Base-by-base conservation (phyloP, 2,329 filamentous ascomycete genomes). In the Monosporascus ibericus region DNA sequence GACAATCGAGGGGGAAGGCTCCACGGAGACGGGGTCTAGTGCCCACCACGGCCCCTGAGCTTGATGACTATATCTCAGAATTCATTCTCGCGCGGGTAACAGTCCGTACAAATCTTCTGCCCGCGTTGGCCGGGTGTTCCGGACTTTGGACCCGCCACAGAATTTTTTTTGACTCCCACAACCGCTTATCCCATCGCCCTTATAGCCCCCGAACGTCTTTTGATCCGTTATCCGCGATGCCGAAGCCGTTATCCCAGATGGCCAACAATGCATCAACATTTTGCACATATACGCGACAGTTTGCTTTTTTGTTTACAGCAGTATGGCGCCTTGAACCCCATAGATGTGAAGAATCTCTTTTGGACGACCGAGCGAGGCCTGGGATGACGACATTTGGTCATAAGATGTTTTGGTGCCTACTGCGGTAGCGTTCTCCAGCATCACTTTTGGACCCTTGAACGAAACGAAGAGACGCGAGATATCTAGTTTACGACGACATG, bases 1-100 rank as follows among this genome's bases (percentile, higher is more conserved):
- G 73, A 97, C 92, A 2, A 95, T 97, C 62, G 92, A 97, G 58
- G 90, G 91, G 54, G 92, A 96, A 64, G 80, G 81, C 34, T 87
- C 84, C 27, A 86, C 84, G 4, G 85, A 87, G 64, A 78, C 80
- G 9, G 79, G 76, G 51, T 85, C 81, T 25, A 67, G 64, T 52
- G 66, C 58, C 48, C 63, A 65, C 17, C 60, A 55, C 39, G 61
- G 62, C 44, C 62, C 56, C 44, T 65, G 63, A 68, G 51, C 46
- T 50, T 48, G 51, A 58, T 55, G 50, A 53, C 54, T 48, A 58
- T 37, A 52, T 47, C 44, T 48, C 54, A 51, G 52, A 60, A 54
- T 51, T 51, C 54, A 27, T 49, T 52, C 52, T 47, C 58, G 48
- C 55, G 55, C 44, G 58, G 54, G 49, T 58, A 37, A 57, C 51